These are phyloP conservation scores for Millerozyma acaciae DNA, from an alignment of 805 yeast genomes.

Conservation along the genomic window DNA sequence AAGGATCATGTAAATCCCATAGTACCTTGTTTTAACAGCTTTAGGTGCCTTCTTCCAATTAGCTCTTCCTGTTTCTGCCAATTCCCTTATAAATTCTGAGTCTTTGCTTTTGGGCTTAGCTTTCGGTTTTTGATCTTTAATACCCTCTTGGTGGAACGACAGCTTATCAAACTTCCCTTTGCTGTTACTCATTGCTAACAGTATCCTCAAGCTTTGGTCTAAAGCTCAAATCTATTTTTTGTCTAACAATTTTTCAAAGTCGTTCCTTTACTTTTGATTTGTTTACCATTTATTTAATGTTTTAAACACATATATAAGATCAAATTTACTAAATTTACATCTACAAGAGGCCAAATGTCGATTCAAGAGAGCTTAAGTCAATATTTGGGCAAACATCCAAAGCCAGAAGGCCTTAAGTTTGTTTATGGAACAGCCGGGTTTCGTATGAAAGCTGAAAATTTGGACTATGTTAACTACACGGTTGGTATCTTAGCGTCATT, in stretches of 20 bases:
- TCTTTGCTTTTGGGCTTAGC: conserved; percentile 17
- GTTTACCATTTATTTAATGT: too few species aligned
- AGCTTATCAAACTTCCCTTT: conserved; percentile 23
- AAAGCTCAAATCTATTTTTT: too few species aligned
- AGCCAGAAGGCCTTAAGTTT: conserved; percentile 40
- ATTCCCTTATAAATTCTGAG: conserved; percentile 32
- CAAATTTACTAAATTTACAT: background rate
- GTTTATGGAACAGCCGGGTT: conserved; percentile 98
- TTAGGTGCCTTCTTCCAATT: conserved; percentile 43
- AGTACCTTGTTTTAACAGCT: conserved; percentile 32
- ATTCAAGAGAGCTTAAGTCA: conserved; percentile 3
- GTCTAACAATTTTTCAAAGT: too few species aligned
- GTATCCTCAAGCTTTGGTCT: too few species aligned
- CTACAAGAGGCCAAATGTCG: conserved; percentile 1
- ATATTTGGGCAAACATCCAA: conserved; percentile 31
- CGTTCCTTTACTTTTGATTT: too few species aligned
- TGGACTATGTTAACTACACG: conserved; percentile 80
- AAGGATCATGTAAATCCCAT: conserved; percentile 35
- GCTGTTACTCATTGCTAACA: conserved; percentile 6
- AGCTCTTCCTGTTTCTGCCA: conserved; percentile 37
- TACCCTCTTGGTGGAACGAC: conserved; percentile 28
- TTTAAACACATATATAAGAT: too few species aligned
- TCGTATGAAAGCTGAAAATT: conserved; percentile 62
- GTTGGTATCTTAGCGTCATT: conserved; percentile 80
- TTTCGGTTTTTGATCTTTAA: conserved; percentile 8